Percentiles rank a stretch among this genome's conserved stretches.
These are phyloP conservation scores for Stentor coeruleus DNA, from an alignment of 73 alveolate genomes.

Conservation along the genomic window DNA sequence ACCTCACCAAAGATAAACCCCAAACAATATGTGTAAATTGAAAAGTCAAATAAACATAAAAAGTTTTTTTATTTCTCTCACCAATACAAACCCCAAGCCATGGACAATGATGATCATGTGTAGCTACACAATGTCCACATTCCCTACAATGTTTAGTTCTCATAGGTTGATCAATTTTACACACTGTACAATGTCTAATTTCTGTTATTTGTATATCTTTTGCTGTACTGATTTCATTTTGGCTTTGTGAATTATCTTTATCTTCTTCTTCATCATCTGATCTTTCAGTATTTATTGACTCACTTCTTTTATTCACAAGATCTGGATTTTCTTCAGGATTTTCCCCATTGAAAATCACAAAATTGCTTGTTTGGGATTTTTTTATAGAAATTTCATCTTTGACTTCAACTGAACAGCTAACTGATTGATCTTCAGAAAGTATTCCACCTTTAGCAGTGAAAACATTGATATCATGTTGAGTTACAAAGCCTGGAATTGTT, in stretches of 20 bases:
- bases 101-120: conserved; percentile 75
- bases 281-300: not conserved
- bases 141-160: conserved; percentile 58
- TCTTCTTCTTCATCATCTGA: conserved; percentile 2
- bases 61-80: conserved; percentile 54
- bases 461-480: not conserved
- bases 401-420: not conserved
- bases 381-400: not conserved
- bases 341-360: not conserved
- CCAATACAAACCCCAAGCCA: conserved; percentile 73
- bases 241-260: not conserved
- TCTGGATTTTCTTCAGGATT: not conserved
- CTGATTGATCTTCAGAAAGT: not conserved
- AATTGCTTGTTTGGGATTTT: not conserved
- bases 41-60: conserved; percentile 35
- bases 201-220: conserved; percentile 10
- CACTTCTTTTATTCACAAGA: no score
- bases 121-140: conserved; percentile 61
- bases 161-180: conserved; percentile 64
- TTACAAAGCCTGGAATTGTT: not conserved
- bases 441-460: not conserved
- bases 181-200: conserved; percentile 51
- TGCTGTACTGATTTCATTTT: not conserved
- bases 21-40: conserved; percentile 28
- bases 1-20: conserved; percentile 20